Evolutionary conservation across 2,329 filamentous ascomycete species (phyloP).

Genomic region (Ophiostoma quercus): DNA sequence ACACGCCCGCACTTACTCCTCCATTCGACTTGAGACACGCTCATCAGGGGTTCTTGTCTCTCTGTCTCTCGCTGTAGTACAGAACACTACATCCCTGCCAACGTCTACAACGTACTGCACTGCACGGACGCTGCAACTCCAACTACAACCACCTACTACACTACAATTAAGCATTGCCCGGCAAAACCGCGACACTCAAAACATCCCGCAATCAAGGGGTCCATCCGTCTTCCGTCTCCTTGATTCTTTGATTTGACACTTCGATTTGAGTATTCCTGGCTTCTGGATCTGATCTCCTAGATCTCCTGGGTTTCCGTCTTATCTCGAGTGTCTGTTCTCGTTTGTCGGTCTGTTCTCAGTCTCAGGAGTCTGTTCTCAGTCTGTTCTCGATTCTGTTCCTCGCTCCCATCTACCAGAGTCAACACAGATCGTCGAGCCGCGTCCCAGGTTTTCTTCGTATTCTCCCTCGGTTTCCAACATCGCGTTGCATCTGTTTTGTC

Average conservation of each 20-base stretch:
- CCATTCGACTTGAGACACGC: conserved; percentile 10
- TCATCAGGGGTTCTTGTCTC: background rate
- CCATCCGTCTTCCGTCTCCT: background rate
- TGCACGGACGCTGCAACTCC: background rate
- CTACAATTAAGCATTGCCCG: background rate
- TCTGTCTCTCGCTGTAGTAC: background rate
- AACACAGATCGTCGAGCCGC: background rate
- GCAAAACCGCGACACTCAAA: background rate
- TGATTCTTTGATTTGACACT: background rate
- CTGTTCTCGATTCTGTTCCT: background rate
- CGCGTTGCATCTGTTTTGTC: background rate
- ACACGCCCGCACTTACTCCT: background rate
- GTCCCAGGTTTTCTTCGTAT: background rate
- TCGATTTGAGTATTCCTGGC: background rate
- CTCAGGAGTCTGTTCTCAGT: background rate
- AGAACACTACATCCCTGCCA: background rate
- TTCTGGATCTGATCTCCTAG: background rate
- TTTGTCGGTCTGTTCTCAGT: background rate
- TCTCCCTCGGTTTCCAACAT: background rate
- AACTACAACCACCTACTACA: background rate
- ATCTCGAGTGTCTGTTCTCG: background rate
- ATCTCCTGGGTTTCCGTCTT: background rate
- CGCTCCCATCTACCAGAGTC: background rate
- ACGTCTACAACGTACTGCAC: background rate
- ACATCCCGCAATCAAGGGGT: conserved; percentile 10